These are phyloP conservation scores for Colletotrichum sp. DNA, from an alignment of 2,329 filamentous ascomycete genomes.

Conservation along the genomic window DNA sequence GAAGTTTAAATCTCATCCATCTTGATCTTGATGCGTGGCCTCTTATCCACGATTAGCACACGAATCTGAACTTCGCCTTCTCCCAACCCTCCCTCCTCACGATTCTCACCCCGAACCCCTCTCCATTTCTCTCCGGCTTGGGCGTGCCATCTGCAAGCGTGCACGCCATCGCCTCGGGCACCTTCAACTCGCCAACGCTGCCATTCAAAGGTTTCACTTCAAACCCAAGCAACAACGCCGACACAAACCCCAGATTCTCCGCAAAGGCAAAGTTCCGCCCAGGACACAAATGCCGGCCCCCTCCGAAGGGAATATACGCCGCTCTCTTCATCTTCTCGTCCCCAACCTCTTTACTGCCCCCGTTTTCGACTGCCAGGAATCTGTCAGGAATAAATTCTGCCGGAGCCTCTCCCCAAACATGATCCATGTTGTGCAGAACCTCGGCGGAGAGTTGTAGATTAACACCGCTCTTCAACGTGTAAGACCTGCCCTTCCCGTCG, in stretches of 20 bases:
- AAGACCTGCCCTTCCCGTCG: neutral
- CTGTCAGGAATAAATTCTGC: neutral
- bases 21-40: neutral
- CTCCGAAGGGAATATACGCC: neutral
- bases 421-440: neutral
- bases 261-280: neutral
- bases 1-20: neutral
- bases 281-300: neutral
- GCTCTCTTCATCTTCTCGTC: neutral
- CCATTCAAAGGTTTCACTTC: neutral
- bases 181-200: neutral
- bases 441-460: neutral
- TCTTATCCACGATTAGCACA: neutral
- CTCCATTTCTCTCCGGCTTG: neutral
- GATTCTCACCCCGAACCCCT: neutral
- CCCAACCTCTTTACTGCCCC: neutral
- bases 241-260: neutral
- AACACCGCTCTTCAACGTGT: neutral
- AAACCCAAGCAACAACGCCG: neutral
- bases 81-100: neutral
- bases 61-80: neutral
- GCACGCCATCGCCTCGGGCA: neutral
- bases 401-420: neutral
- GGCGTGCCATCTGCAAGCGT: neutral
- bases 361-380: neutral